phyloP scores from a whole-genome alignment of 2,329 filamentous ascomycete species.

The Aspergillus chevalieri region DNA sequence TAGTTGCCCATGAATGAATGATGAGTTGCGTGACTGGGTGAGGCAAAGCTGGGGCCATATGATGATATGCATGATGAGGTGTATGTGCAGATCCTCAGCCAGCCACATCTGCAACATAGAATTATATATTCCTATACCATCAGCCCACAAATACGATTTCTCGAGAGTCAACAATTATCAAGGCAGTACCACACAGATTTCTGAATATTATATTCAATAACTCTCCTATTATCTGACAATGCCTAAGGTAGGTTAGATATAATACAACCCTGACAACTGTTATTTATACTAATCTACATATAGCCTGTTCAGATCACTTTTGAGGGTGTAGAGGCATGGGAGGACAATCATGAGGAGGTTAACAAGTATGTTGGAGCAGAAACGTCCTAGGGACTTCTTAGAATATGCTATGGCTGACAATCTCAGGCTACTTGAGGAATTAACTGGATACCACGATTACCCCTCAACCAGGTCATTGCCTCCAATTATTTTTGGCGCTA shows the following conservation, averaged over 20 bases:
- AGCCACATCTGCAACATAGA: neutral
- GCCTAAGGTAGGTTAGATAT: neutral
- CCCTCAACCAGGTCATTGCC: neutral
- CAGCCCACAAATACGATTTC: neutral
- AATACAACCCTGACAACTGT: neutral
- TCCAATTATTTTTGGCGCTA: neutral
- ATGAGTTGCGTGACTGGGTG: neutral
- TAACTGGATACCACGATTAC: neutral
- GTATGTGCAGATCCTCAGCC: neutral
- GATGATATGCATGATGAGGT: neutral
- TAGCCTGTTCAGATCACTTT: neutral
- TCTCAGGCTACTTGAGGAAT: neutral
- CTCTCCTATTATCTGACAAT: neutral
- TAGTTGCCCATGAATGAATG: neutral
- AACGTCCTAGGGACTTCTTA: neutral
- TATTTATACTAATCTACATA: neutral
- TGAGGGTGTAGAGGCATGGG: neutral
- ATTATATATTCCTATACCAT: neutral
- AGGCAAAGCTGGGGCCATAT: neutral
- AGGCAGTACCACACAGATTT: neutral
- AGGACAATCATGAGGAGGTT: neutral
- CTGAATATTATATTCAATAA: neutral
- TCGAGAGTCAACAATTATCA: neutral
- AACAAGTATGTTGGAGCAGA: neutral
- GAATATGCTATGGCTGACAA: neutral